phyloP scores from a whole-genome alignment of 768 basidiomycete genomes.

The Peribolospora baueri region DNA sequence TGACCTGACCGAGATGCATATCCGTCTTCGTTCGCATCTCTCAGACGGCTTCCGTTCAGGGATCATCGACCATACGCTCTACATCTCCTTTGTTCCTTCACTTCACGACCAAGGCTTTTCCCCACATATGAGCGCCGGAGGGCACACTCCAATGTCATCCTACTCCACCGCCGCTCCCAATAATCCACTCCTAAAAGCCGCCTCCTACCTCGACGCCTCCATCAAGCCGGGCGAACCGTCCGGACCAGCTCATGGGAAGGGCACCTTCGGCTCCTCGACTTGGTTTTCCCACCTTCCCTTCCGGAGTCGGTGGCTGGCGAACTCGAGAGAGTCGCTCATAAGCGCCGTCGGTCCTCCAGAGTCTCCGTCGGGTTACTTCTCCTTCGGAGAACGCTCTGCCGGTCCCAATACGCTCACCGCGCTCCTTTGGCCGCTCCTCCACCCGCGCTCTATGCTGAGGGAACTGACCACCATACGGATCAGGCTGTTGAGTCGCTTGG shows the following conservation, averaged over 20 bases:
- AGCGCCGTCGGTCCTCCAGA: neutral
- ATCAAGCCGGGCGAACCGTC: neutral
- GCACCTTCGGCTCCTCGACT: neutral
- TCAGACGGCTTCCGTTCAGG: slow-evolving; percentile 48
- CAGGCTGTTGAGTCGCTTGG: slow-evolving; percentile 44
- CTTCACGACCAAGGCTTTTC: slow-evolving; percentile 24
- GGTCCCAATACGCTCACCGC: slow-evolving; percentile 8
- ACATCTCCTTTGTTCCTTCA: slow-evolving; percentile 49
- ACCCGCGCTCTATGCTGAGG: slow-evolving; percentile 17
- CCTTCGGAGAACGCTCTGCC: neutral
- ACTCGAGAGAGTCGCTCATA: neutral
- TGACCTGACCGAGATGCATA: too few relatives aligned
- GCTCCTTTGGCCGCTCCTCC: neutral
- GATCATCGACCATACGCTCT: slow-evolving; percentile 55
- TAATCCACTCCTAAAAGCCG: neutral
- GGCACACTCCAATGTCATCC: too few relatives aligned
- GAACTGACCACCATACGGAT: slow-evolving; percentile 44
- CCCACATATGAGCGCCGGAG: too few relatives aligned
- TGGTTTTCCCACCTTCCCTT: neutral
- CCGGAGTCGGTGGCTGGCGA: neutral
- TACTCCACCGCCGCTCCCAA: neutral
- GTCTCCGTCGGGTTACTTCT: neutral
- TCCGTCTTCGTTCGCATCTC: too few relatives aligned
- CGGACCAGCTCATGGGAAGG: neutral
- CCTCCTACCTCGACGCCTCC: slow-evolving; percentile 5